These are phyloP conservation scores for Colletotrichum siamense DNA, from an alignment of 2,329 filamentous ascomycete genomes.

Conservation along the genomic window DNA sequence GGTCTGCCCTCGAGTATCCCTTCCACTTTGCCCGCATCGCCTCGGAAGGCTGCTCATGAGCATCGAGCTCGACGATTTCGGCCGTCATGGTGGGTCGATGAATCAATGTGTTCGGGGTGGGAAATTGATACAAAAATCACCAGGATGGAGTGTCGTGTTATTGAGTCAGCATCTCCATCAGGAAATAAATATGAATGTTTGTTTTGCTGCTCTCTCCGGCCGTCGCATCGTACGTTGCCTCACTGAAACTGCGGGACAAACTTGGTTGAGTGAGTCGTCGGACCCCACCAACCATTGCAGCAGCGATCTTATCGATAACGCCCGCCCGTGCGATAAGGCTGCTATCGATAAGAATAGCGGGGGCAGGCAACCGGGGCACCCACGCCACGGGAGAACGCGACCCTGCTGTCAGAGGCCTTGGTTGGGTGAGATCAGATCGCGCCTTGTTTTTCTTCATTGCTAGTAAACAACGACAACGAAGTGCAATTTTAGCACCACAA, in stretches of 20 bases:
- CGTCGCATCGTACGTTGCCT: conserved; percentile 6
- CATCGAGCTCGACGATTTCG: conserved; percentile 65
- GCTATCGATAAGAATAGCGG: conserved; percentile 1
- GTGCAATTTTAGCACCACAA: conserved; percentile 23
- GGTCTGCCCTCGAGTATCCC: conserved; percentile 67
- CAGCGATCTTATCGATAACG: conserved; percentile 14
- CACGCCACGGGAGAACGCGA: conserved; percentile 16
- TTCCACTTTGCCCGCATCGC: conserved; percentile 78
- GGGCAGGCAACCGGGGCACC: conserved; percentile 1
- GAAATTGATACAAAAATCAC: not conserved
- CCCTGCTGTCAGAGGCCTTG: conserved; percentile 10
- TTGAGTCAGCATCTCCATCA: not conserved
- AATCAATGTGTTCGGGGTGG: not conserved
- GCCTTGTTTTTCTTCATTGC: conserved; percentile 24
- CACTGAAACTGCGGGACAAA: conserved; percentile 5
- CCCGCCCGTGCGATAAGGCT: not conserved
- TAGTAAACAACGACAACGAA: conserved; percentile 24
- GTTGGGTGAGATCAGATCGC: conserved; percentile 22
- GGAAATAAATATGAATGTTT: not conserved
- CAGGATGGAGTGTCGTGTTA: not conserved
- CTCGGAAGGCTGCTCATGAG: conserved; percentile 79
- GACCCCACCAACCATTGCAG: conserved; percentile 2
- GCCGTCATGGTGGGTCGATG: conserved; percentile 37
- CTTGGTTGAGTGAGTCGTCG: not conserved
- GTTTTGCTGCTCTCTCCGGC: not conserved